Evolutionary conservation across 768 basidiomycete genomes (phyloP), one percentile per base, ranked within the genome.

Genomic region (Amanita rubescens): DNA sequence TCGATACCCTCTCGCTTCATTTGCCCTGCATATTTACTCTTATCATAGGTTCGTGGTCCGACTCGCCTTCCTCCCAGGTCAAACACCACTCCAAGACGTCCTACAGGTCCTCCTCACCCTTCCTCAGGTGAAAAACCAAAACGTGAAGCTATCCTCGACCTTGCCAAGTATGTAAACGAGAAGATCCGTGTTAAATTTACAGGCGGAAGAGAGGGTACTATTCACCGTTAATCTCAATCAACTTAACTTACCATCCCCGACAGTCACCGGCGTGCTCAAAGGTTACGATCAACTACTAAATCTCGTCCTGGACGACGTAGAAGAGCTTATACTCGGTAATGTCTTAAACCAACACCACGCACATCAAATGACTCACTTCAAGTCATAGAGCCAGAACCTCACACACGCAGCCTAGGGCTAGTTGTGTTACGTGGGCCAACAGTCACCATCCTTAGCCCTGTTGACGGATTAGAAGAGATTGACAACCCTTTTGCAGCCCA

Each of bases 281-380:
- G 96, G 96, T 22, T 98, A 83, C 62, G 96, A 98, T 70, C 94
- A 97, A 60, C 75, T 98, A 35, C 79, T 98, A 54, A 98, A 99
- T 67, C 85, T 99, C 52, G 96, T 99, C 47, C 80, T 99, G 47
- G 96, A 99, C 68, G 91, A 96, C 55, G 93, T 98, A 5, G 80
- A 86, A 62, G 96, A 99, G 69, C 79, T 87, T 35, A 59, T 90
- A 2, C 77, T 79, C 64, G 83, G 89, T 88, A 63, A 59, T 74
- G 57, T n/a, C 17, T 6, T 8, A 20, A n/a, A 33, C 10, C 45
- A 55, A 39, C 38, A n/a, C 10, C 49, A 39, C 25, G 8, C 22
- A 10, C 37, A 25, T 39, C 35, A 12, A 39, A 27, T 50, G 37
- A 25, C 25, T 57, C 51, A 54, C 51, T 24, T 43, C 53, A 24